These are phyloP conservation scores for Camellia japonica DNA, from an alignment of 148 eudicot genomes.

Conservation along the genomic window DNA sequence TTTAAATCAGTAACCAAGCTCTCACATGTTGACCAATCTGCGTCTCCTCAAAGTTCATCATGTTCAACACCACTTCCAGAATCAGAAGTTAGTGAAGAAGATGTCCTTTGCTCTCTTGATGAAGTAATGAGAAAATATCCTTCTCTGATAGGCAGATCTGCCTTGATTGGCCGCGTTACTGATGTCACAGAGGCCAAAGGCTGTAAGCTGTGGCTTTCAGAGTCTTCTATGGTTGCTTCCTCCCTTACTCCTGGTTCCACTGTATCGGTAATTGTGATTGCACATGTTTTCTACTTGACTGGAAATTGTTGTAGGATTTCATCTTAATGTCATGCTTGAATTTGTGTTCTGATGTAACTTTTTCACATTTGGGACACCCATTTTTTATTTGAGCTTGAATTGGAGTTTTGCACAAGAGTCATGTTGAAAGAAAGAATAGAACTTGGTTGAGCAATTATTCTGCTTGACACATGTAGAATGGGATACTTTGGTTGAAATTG, in stretches of 20 bases:
- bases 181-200: constrained; percentile 47
- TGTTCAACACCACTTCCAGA: constrained; percentile 18
- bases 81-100: constrained; percentile 31
- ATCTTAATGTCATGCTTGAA: not conserved
- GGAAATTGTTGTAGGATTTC: not conserved
- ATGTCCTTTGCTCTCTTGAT: constrained; percentile 33
- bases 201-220: constrained; percentile 79
- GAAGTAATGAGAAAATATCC: constrained; percentile 63
- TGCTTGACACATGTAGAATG: not conserved
- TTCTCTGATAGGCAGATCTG: constrained; percentile 47
- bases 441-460: not conserved
- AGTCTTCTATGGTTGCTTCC: constrained; percentile 58
- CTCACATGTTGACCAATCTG: constrained; percentile 18
- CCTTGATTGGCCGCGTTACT: constrained; percentile 44
- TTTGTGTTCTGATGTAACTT: not conserved
- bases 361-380: not conserved
- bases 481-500: not conserved
- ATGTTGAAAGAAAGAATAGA: not conserved
- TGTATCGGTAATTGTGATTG: constrained; percentile 54
- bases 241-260: constrained; percentile 62
- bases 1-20: constrained; percentile 36
- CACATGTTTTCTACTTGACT: not conserved
- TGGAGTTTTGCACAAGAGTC: not conserved
- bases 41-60: constrained; percentile 29
- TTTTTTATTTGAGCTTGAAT: not conserved